Evolutionary conservation across 805 yeast species (phyloP).

Genomic region (Kazachstania bromeliacearum): DNA sequence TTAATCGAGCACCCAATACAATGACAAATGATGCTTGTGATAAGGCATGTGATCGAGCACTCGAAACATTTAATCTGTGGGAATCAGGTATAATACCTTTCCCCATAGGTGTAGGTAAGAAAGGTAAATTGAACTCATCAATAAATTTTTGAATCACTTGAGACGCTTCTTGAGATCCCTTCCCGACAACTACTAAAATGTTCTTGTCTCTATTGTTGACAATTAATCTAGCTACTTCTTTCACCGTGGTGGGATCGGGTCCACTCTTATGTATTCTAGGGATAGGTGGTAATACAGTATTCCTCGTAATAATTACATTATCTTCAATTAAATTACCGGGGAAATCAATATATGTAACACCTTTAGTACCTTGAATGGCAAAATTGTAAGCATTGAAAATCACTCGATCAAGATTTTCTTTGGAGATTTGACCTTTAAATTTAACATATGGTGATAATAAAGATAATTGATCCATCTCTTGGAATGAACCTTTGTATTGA

Average conservation of each 20-base stretch:
- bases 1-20: constrained; percentile 56
- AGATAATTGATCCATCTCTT: constrained; percentile 58
- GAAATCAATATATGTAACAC: constrained; percentile 53
- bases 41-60: constrained; percentile 56
- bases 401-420: constrained; percentile 10
- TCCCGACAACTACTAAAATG: constrained; percentile 55
- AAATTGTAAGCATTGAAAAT: constrained; percentile 18
- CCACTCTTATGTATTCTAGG: constrained; percentile 8
- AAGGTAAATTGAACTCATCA: constrained; percentile 37
- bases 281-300: background rate
- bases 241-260: constrained; percentile 12
- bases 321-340: constrained; percentile 49
- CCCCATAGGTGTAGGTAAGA: constrained; percentile 73
- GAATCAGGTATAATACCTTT: constrained; percentile 57
- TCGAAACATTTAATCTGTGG: constrained; percentile 40
- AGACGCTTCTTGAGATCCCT: constrained; percentile 49
- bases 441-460: constrained; percentile 41
- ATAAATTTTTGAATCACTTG: constrained; percentile 35
- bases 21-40: constrained; percentile 48
- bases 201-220: constrained; percentile 30
- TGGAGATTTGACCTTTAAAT: constrained; percentile 34
- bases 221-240: constrained; percentile 29
- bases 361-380: constrained; percentile 41
- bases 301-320: constrained; percentile 5
- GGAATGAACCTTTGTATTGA: constrained; percentile 54